Base-by-base conservation (phyloP, 768 basidiomycete species). In the Boletellus ananiceps region DNA sequence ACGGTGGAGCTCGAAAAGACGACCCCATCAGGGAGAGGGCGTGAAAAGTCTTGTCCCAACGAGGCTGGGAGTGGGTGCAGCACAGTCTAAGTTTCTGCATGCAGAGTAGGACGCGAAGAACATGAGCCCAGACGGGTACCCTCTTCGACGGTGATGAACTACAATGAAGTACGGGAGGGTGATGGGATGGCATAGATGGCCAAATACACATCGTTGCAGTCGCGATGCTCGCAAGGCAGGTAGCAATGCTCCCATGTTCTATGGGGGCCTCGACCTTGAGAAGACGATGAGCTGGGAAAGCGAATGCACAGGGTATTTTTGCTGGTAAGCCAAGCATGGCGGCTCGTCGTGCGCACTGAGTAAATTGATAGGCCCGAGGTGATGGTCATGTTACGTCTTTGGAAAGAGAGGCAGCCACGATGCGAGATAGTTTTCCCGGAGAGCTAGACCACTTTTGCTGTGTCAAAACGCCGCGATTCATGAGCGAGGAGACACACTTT, bases 311-410 rank as follows among this genome's bases (percentile, higher is more conserved):
- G 23, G 39, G 43, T 36, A 29, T 23, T 33, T 42, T 48, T n/a
- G 13, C 38, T 57, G 40, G 47, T 45, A 41, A 11, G 45, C 51
- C 45, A 7, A 25, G 23, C 43, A 23, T 14, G 40, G 39, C 41
- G 32, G 25, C 23, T 44, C 23, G 40, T 25, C 43, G 43, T 21
- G 23, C 37, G 37, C 15, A 33, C 33, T 36, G 37, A 36, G 56
- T 53, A 46, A 18, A 49, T 35, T 51, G 37, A 23, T 19, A 27
- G 41, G 21, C 32, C 47, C 8, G 34, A 32, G 40, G 16, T 43
- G 37, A 45, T 18, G 41, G 18, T 25, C 36, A 8, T 39, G 13
- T 61, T 60, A 63, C 61, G 61, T 57, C 48, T 57, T 63, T 9
- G n/a, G 21, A 37, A 31, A 16, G 47, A 16, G 21, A 49, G 40